Evolutionary conservation across 2,329 filamentous ascomycete species (phyloP), one percentile per base, ranked within the genome.

Genomic region (Penicillium sp.): DNA sequence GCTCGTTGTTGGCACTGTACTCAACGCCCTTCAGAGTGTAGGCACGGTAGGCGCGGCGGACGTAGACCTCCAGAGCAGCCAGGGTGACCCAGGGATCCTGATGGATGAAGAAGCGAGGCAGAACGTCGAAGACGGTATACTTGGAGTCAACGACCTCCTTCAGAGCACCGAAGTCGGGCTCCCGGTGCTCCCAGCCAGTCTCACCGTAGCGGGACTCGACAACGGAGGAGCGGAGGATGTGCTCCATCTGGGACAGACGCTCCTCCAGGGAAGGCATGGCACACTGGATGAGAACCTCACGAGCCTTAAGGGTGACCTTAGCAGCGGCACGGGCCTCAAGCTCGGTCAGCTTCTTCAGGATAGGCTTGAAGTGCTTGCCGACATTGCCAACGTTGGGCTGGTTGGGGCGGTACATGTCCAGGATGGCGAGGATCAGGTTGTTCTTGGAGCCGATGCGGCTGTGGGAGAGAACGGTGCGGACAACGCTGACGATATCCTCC

Each of bases 121-220:
- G 76, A 15, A 99, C 94, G 69, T 99, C 94, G 64, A 97, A 96
- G 59, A 99, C 94, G 34, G 93, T 97, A 79, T 95, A 97, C 78
- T 96, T 96, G 48, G 94, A 97, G 75, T 99, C 94, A 46, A 99
- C 91, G 26, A 99, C 92, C 74, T 99, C 94, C 80, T 96, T 96
- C 77, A 99, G 88, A 59, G 96, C 81, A 18, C 95, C 89, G 47
- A 96, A 79, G 75, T 88, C 90, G 41, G 94, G 94, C 75, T 97
- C 90, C 61, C 94, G 84, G 77, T 99, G 94, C 59, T 97, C 93
- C 89, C 90, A 96, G 45, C 93, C 92, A 54, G 90, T 92, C 81
- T 99, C 94, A 53, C 94, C 94, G 68, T 99, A 99, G 62, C 90
- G 87, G n/a, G 92, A 96, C 74, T 99, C 91, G 7, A 97, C 85